phyloP scores from a whole-genome alignment of 2,329 filamentous ascomycete genomes.

The Colletotrichum sp. region DNA sequence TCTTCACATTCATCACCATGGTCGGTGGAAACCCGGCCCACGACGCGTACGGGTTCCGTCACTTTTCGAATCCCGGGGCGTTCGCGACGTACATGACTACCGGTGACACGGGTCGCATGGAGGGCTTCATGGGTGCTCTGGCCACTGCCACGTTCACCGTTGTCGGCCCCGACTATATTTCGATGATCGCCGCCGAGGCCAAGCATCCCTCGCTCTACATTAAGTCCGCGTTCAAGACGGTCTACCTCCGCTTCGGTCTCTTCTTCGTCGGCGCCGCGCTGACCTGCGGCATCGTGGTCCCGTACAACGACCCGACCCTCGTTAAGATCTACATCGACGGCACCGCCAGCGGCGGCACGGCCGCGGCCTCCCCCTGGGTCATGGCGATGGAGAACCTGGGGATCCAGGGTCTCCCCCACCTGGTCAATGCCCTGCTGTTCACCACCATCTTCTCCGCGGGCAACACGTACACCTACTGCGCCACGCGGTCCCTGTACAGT shows the following conservation, averaged over 20 bases:
- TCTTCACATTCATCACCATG: constrained; percentile 56
- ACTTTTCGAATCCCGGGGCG: constrained; percentile 20
- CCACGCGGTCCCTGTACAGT: constrained; percentile 61
- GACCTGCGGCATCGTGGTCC: constrained; percentile 68
- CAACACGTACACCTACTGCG: constrained; percentile 61
- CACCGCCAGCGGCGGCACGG: constrained; percentile 42
- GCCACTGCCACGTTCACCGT: constrained; percentile 71
- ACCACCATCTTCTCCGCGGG: constrained; percentile 68
- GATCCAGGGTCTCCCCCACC: constrained; percentile 62
- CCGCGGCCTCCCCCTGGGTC: constrained; percentile 62
- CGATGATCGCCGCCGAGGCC: constrained; percentile 70
- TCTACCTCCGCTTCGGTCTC: constrained; percentile 69
- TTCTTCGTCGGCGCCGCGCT: constrained; percentile 64
- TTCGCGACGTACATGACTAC: constrained; percentile 24
- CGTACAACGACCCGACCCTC: constrained; percentile 66
- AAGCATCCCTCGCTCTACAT: constrained; percentile 65
- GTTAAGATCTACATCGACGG: constrained; percentile 62
- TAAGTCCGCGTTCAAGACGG: constrained; percentile 57
- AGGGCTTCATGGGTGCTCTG: constrained; percentile 72
- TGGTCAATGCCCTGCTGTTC: constrained; percentile 65
- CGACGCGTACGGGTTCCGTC: constrained; percentile 26
- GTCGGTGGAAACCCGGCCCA: constrained; percentile 32
- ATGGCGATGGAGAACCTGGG: constrained; percentile 67
- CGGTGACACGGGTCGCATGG: constrained; percentile 68
- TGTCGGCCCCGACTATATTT: constrained; percentile 68